phyloP scores from a whole-genome alignment of 2,329 filamentous ascomycete genomes.

The Ceratocystis papillata region DNA sequence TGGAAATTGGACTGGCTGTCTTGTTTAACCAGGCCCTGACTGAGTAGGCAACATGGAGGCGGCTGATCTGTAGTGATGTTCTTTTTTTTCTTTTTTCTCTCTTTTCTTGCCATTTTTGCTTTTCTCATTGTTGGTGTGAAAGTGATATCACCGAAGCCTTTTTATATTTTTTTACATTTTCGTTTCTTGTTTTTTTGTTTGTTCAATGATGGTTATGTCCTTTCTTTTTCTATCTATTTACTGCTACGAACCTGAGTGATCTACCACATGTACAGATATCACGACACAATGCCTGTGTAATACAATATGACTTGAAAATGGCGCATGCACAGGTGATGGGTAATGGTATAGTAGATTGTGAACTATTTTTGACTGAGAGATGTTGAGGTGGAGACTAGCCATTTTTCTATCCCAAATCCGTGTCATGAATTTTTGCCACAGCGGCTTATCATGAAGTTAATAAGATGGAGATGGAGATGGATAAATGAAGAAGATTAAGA shows the following conservation, averaged over 20 bases:
- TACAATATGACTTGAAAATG: neutral
- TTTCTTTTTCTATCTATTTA: neutral
- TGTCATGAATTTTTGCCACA: too few relatives aligned
- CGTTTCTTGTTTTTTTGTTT: constrained; percentile 6
- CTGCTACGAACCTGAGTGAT: neutral
- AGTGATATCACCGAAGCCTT: constrained; percentile 13
- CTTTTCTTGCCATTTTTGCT: neutral
- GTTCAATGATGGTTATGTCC: constrained; percentile 18
- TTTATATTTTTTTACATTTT: constrained; percentile 4
- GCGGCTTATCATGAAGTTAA: too few relatives aligned
- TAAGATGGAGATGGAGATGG: too few relatives aligned
- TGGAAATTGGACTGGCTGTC: neutral
- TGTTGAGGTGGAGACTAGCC: too few relatives aligned
- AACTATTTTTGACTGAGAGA: too few relatives aligned
- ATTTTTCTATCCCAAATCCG: too few relatives aligned
- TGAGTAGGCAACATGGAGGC: neutral
- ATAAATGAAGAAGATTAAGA: too few relatives aligned
- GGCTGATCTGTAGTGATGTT: constrained; percentile 4
- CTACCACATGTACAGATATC: too few relatives aligned
- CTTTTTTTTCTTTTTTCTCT: neutral
- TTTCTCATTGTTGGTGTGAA: neutral
- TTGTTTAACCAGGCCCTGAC: neutral
- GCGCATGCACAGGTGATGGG: neutral
- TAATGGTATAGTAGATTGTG: neutral
- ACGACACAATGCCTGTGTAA: too few relatives aligned